These are phyloP conservation scores for Sporothrix globosa DNA, from an alignment of 2,329 filamentous ascomycete species.

Conservation along the genomic window DNA sequence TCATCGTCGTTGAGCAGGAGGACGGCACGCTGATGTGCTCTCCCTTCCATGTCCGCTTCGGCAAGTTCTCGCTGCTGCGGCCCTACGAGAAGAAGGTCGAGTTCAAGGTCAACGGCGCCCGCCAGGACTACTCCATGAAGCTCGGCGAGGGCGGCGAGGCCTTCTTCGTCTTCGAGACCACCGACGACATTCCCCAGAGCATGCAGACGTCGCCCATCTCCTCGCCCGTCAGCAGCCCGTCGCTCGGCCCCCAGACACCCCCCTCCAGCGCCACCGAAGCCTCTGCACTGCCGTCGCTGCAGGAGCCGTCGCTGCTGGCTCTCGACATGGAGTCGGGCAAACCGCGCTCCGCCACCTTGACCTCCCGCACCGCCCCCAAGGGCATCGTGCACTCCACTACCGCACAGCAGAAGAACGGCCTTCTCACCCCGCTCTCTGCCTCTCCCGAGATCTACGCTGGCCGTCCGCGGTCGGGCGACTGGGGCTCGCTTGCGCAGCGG, in stretches of 20 bases:
- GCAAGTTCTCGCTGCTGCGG: conserved; percentile 93
- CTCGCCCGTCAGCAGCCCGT: conserved; percentile 84
- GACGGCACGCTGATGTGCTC: conserved; percentile 90
- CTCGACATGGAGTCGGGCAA: conserved; percentile 56
- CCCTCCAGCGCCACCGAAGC: conserved; percentile 41
- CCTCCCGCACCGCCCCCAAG: conserved; percentile 49
- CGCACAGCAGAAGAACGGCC: conserved; percentile 45
- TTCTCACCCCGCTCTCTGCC: conserved; percentile 57
- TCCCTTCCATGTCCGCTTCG: conserved; percentile 97
- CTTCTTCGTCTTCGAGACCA: conserved; percentile 98
- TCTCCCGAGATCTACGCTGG: conserved; percentile 55
- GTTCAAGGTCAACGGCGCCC: conserved; percentile 89
- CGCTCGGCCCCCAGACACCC: conserved; percentile 55
- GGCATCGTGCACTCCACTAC: conserved; percentile 48
- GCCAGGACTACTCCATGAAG: conserved; percentile 97
- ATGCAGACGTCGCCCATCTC: conserved; percentile 93
- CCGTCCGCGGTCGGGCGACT: conserved; percentile 56
- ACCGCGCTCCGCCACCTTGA: conserved; percentile 45
- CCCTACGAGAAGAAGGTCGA: conserved; percentile 99
- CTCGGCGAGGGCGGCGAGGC: conserved; percentile 95
- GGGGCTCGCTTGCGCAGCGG: conserved; percentile 51
- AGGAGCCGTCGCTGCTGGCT: conserved; percentile 71
- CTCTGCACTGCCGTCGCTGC: conserved; percentile 49
- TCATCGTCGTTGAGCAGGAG: conserved; percentile 95
- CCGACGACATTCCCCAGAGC: conserved; percentile 85